Percentiles rank a stretch among this genome's conserved stretches.
phyloP scores from a whole-genome alignment of 1,284 basidiomycete species.

The Veloporphyrellus conicus region DNA sequence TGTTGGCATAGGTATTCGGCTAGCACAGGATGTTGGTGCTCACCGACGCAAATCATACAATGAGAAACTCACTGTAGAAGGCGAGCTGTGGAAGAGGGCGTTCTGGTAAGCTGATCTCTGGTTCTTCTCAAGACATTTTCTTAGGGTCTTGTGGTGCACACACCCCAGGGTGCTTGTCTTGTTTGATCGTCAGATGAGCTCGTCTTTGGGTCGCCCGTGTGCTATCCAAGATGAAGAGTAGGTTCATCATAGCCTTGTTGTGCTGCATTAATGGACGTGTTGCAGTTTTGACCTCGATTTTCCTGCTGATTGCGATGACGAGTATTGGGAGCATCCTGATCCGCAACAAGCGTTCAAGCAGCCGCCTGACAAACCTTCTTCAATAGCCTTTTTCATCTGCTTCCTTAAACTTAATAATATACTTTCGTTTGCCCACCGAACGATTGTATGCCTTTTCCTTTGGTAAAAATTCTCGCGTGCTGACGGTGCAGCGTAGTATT shows the following conservation, averaged over 20 bases:
- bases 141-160: not conserved
- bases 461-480: not conserved
- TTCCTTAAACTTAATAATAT: conserved; percentile 63
- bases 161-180: conserved; percentile 55
- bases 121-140: not conserved
- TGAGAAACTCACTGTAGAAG: conserved; percentile 42
- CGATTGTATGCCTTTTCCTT: conserved; percentile 47
- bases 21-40: conserved; percentile 68
- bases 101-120: conserved; percentile 58
- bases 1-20: conserved; percentile 64
- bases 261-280: not conserved
- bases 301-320: conserved; percentile 71
- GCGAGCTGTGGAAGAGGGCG: conserved; percentile 72
- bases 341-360: conserved; percentile 51
- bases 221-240: conserved; percentile 85
- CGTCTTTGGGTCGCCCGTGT: conserved; percentile 73
- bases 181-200: conserved; percentile 63
- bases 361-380: conserved; percentile 53
- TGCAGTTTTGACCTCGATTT: conserved; percentile 69
- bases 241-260: conserved; percentile 23
- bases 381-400: conserved; percentile 52
- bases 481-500: conserved; percentile 47
- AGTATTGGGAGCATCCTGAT: conserved; percentile 65
- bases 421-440: conserved; percentile 59
- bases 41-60: conserved; percentile 49